Evolutionary conservation across 116 monocot species (phyloP).

Genomic region (Zostera marina): DNA sequence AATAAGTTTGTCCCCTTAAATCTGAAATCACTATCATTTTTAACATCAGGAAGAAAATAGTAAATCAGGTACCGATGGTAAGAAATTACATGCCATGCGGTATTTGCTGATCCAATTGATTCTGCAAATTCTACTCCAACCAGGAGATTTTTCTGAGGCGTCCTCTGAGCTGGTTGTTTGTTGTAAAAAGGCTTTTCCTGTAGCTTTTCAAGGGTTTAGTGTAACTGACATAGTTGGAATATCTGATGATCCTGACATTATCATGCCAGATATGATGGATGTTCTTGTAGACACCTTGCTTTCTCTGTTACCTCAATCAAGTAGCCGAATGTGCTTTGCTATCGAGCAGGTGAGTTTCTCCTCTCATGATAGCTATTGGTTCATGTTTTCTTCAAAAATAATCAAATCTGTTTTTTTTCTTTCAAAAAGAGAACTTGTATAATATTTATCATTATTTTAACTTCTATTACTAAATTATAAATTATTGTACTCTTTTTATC

Average conservation of each 20-base stretch:
- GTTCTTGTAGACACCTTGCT: slow-evolving; percentile 75
- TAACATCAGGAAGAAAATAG: slow-evolving; percentile 45
- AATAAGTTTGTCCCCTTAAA: background rate
- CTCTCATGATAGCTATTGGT: background rate
- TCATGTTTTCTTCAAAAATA: background rate
- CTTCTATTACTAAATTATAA: too few relatives aligned
- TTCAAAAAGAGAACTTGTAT: background rate
- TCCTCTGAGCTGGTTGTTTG: slow-evolving; percentile 69
- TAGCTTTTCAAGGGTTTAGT: slow-evolving; percentile 11
- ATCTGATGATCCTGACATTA: slow-evolving; percentile 34
- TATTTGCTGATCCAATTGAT: slow-evolving; percentile 71
- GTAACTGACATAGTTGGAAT: too few relatives aligned
- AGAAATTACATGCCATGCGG: slow-evolving; percentile 64
- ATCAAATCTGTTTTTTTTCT: background rate
- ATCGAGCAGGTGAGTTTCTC: slow-evolving; percentile 60
- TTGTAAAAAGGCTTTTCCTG: slow-evolving; percentile 76
- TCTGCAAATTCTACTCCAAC: slow-evolving; percentile 71
- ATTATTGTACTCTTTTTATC: slow-evolving; percentile 1
- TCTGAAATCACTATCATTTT: background rate
- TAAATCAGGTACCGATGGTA: slow-evolving; percentile 23
- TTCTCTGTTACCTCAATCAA: slow-evolving; percentile 60
- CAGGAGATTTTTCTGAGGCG: slow-evolving; percentile 59
- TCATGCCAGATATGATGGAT: slow-evolving; percentile 52
- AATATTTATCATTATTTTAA: too few relatives aligned
- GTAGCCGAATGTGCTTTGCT: slow-evolving; percentile 46